Percentiles rank a stretch among this genome's conserved stretches.
These are phyloP conservation scores for Aspergillus nanangensis DNA, from an alignment of 495 filamentous ascomycete species.

Conservation along the genomic window DNA sequence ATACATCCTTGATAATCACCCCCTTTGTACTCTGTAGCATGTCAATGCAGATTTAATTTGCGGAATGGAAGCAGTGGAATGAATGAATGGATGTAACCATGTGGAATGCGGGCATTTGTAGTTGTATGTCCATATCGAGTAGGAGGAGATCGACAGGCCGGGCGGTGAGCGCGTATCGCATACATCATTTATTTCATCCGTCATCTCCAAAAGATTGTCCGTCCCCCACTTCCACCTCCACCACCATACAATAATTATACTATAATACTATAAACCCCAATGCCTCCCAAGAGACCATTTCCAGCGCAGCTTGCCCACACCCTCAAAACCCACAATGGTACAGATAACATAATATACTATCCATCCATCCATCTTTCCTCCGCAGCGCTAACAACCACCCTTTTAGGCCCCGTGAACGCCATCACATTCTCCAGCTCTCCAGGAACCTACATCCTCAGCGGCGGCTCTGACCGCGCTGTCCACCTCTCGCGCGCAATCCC, in stretches of 20 bases:
- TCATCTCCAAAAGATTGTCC: no score
- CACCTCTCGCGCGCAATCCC: constrained; percentile 70
- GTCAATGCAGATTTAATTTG: constrained; percentile 31
- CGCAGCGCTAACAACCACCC: not conserved
- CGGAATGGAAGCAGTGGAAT: no score
- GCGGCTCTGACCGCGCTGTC: constrained; percentile 78
- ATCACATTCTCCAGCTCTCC: constrained; percentile 37
- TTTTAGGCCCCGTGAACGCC: constrained; percentile 40
- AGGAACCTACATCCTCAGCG: constrained; percentile 65
- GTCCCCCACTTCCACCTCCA: no score
- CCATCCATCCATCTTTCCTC: not conserved
- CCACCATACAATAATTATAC: no score
- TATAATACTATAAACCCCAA: constrained; percentile 9
- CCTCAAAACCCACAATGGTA: constrained; percentile 46
- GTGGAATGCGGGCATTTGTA: no score
- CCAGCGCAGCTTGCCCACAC: constrained; percentile 34
- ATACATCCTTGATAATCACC: constrained; percentile 48
- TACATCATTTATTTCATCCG: no score
- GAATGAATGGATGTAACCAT: no score
- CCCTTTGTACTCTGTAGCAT: constrained; percentile 40
- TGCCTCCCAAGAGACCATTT: constrained; percentile 29
- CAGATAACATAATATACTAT: no score
- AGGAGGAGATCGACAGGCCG: no score
- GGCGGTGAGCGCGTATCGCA: not conserved
- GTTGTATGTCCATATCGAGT: no score